Percentiles rank a stretch among this genome's conserved stretches.
phyloP scores from a whole-genome alignment of 768 basidiomycete genomes.

The Serendipita vermifera region DNA sequence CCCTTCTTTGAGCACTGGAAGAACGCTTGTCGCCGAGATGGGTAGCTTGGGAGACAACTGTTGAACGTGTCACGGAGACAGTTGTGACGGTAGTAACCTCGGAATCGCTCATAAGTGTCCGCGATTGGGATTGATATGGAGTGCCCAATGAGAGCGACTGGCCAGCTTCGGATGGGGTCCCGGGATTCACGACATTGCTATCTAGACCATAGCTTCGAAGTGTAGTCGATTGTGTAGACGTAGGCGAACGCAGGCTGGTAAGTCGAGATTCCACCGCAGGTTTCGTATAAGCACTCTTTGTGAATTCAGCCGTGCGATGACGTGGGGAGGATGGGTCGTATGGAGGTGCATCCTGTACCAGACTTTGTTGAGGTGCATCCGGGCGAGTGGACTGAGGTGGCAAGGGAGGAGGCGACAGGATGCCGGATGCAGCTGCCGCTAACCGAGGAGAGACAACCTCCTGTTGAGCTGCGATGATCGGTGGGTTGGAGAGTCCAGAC shows the following conservation, averaged over 20 bases:
- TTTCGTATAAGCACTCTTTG: background rate
- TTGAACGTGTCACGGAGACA: background rate
- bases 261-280: background rate
- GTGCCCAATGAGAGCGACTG: background rate
- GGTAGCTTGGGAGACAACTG: constrained; percentile 5
- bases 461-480: constrained; percentile 1
- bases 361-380: constrained; percentile 8
- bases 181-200: background rate
- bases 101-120: constrained; percentile 6
- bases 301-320: constrained; percentile 4
- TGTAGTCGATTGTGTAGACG: background rate
- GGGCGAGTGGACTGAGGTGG: constrained; percentile 9
- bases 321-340: constrained; percentile 3
- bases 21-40: too few species aligned
- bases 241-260: background rate
- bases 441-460: background rate
- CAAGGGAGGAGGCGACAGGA: constrained; percentile 7
- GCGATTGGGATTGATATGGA: background rate
- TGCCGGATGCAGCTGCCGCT: background rate
- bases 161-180: background rate
- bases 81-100: background rate
- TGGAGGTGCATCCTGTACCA: background rate
- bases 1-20: background rate
- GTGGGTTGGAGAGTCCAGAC: constrained; percentile 5
- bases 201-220: constrained; percentile 4